Base-by-base conservation (phyloP, 441 rosid genomes). In the Bocquillonia castaneifolia region DNA sequence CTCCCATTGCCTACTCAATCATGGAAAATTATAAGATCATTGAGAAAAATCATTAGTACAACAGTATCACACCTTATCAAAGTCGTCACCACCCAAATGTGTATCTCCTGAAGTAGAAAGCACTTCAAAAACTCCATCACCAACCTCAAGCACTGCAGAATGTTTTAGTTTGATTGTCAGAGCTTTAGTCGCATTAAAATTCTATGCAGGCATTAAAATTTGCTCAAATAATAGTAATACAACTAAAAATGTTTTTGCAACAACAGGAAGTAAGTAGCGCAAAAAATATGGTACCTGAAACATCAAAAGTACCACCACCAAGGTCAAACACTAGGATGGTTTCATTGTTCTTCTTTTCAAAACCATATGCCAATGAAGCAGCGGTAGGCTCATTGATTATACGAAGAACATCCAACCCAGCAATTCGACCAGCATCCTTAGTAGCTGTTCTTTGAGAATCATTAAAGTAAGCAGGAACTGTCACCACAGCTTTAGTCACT, bases 371-470 rank as follows among this genome's bases (percentile, higher is more conserved):
- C 80, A 94, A 77, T 0, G 97, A 91, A 37, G 99, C 99, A 76
- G 99, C 97, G 26, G 99, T 91, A 2, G 99, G 97, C 64, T 94
- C 97, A 39, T 91, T 94, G 70, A 94, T 94, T 64, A 94, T 94
- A 22, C 97, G 89, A 52, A 94, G 96, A 75, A 94, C 97, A 67
- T 94, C 97, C 61, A 93, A 64, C 10, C 99, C 97, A 56, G 97
- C 97, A 64, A 93, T 93, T 0, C 96, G 88, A 50, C 97, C 99
- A 44, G 97, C 99, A 87, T 93, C 99, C 73, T 94, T 94, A 7
- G 97, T 94, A 5, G 97, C 97, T 51, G 97, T 91, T 59, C 99
- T 84, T 76, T 94, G 99, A 0, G 99, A 94, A 70, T 90, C 99
- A 67, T 94, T 94, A 72, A 94, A 91, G 83, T 94, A 94, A 66